These are phyloP conservation scores for Parasarocladium wereldwijsianum DNA, from an alignment of 2,329 filamentous ascomycete species.

Conservation along the genomic window DNA sequence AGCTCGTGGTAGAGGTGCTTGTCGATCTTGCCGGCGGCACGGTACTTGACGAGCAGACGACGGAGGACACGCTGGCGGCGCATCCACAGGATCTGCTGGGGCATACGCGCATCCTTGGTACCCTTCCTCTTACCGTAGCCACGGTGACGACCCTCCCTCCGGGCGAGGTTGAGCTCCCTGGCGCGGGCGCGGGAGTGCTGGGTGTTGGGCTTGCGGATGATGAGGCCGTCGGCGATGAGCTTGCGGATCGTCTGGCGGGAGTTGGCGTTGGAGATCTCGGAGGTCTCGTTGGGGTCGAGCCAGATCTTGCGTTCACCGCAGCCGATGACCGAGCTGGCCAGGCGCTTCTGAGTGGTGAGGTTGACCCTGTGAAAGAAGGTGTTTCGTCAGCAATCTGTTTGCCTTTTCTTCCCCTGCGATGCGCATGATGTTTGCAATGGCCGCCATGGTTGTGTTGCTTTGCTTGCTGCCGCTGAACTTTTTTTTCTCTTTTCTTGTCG, in stretches of 20 bases:
- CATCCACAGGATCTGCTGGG: conserved; percentile 98
- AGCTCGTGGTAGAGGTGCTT: conserved; percentile 99
- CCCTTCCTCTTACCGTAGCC: conserved; percentile 99
- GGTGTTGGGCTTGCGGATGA: conserved; percentile 99
- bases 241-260: conserved; percentile 99
- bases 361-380: conserved; percentile 62
- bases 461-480: too few species aligned
- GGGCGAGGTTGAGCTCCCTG: conserved; percentile 85
- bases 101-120: conserved; percentile 99
- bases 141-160: conserved; percentile 92
- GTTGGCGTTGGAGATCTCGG: conserved; percentile 99
- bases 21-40: conserved; percentile 99
- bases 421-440: too few species aligned
- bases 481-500: too few species aligned
- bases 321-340: conserved; percentile 95
- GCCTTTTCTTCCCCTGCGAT: too few species aligned
- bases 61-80: conserved; percentile 98
- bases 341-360: conserved; percentile 99
- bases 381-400: conserved; percentile 15
- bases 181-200: conserved; percentile 98
- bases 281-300: conserved; percentile 99
- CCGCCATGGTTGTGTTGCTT: too few species aligned
- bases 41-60: conserved; percentile 98
- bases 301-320: conserved; percentile 99
- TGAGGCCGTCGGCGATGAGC: conserved; percentile 98